These are phyloP conservation scores for Aphanomyces invadans DNA, from an alignment of 352 stramenopile species.

Conservation along the genomic window DNA sequence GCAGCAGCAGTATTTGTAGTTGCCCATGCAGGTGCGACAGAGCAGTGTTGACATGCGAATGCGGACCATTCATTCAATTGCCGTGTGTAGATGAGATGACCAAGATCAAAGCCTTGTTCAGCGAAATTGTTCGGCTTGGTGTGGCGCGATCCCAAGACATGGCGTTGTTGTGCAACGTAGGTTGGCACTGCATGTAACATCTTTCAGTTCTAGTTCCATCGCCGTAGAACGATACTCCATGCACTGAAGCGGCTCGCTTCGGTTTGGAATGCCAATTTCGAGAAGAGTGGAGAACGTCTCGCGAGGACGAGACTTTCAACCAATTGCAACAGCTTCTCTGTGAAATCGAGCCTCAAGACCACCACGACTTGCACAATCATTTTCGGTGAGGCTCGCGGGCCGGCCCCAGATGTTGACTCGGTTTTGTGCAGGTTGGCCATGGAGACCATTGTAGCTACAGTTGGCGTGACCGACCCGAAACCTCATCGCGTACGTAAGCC, in stretches of 20 bases:
- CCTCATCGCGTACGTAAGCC: not conserved
- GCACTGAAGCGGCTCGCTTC: not conserved
- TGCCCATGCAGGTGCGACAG: too few species aligned
- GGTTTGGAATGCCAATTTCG: not conserved
- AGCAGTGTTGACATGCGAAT: not conserved
- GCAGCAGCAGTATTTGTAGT: too few species aligned
- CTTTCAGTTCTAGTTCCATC: too few species aligned
- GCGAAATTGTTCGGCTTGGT: conserved; percentile 10
- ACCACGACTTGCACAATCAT: not conserved
- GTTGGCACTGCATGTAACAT: not conserved
- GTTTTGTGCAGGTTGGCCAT: not conserved
- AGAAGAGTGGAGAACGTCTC: conserved; percentile 6
- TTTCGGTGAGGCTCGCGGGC: too few species aligned
- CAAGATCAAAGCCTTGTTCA: conserved; percentile 3
- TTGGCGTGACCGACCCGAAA: not conserved
- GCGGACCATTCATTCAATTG: too few species aligned
- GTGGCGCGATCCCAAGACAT: not conserved
- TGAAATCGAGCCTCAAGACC: not conserved
- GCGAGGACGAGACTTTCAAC: not conserved
- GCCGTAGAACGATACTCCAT: too few species aligned
- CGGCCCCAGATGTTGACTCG: too few species aligned
- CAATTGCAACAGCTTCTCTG: not conserved
- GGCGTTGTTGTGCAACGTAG: not conserved
- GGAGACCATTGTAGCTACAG: not conserved
- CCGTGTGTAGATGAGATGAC: not conserved